Base-by-base conservation (phyloP, 225 moss, liverwort and hornwort species). In the Pseudisothecium myosuroides region DNA sequence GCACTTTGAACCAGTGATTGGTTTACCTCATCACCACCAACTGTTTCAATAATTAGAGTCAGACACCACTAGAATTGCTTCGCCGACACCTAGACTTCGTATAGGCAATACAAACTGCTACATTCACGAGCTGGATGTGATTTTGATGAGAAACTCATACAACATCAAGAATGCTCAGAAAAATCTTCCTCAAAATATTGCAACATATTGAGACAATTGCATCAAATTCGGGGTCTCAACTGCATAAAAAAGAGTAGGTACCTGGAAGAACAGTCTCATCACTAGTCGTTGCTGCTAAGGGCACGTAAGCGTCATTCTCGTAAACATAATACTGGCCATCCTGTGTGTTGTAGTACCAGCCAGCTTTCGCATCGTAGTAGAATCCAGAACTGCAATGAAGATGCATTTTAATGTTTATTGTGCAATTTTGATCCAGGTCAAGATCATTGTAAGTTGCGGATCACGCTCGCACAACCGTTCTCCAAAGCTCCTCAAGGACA, bases 261-360 rank as follows among this genome's bases (percentile, higher is more conserved):
- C 90, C 95, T 91, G 47, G 89, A 85, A 39, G 88, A 85, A 87
- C 80, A 76, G 79, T 55, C 56, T 72, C 85, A 49, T 74, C 77
- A 83, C 65, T 88, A 58, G 62, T 85, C 67, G 88, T 90, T 80
- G 93, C 92, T 86, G 90, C 89, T 54, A 98, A 90, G 43, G 96
- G 96, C 69, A 96, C 91, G 75, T 98, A 98, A 12, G 91, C 87
- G 77, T 95, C 98, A 86, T 96, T 93, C 74, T 96, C 95, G 87
- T 95, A 98, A 65, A 94, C 93, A 88, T 98, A 98, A 87, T 98
- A 98, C 68, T 95, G 90, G 75, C 98, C 97, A 86, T 96, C 92
- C 80, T 93, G 90, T 62, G 98, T 95, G 83, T 93, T 95, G 87
- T 97, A 98, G 88, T 98, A 98, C 98, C 98, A 98, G 60, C 96